A percentile compares a stretch with the other conserved stretches of the same genome.
phyloP scores from a whole-genome alignment of 306 rosid genomes.

The Dalbergia oliveri region DNA sequence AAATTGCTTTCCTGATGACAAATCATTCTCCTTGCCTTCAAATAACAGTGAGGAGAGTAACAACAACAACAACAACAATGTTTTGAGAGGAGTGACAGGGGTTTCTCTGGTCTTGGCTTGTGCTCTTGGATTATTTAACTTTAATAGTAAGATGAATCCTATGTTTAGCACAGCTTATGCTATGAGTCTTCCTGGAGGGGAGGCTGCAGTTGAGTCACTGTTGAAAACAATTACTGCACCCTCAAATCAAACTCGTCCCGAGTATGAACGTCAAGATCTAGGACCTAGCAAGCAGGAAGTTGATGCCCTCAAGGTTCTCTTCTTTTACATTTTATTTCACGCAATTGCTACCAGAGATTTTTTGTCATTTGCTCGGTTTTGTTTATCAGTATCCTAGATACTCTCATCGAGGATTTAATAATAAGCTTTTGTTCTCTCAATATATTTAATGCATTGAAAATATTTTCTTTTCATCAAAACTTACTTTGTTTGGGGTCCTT shows the following conservation, averaged over 20 bases:
- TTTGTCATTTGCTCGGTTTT: too few species aligned
- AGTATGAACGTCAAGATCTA: not conserved
- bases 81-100: slow-evolving; percentile 34
- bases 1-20: slow-evolving; percentile 5
- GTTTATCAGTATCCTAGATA: too few species aligned
- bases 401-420: too few species aligned
- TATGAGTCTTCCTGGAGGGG: not conserved
- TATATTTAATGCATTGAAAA: too few species aligned
- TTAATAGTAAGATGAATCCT: slow-evolving; percentile 38
- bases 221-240: not conserved
- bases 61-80: slow-evolving; percentile 25
- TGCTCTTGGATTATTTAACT: slow-evolving; percentile 45
- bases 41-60: slow-evolving; percentile 19
- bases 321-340: not conserved
- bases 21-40: slow-evolving; percentile 27
- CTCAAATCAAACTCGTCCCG: not conserved
- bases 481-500: too few species aligned
- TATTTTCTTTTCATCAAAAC: too few species aligned
- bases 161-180: slow-evolving; percentile 32
- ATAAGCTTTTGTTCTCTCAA: too few species aligned
- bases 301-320: slow-evolving; percentile 35
- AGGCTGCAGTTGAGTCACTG: not conserved
- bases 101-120: slow-evolving; percentile 40
- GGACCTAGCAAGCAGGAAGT: not conserved
- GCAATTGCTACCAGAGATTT: too few species aligned